Base-by-base conservation (phyloP, 345 rosid genomes). In the Balakata baccata region DNA sequence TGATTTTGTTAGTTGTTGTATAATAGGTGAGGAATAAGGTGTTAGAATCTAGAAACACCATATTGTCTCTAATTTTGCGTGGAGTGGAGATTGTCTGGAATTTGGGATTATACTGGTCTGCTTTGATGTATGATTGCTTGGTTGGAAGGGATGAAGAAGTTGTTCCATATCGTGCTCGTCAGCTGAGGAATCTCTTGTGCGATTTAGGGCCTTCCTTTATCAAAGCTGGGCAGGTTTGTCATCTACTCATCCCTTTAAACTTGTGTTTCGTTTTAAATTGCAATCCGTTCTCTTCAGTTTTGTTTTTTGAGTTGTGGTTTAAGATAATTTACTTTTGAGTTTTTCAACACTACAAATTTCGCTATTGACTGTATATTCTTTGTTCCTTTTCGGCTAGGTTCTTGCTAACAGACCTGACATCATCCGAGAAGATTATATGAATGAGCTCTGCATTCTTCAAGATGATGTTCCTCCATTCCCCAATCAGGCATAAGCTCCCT, bases 381-480 rank as follows among this genome's bases (percentile, higher is more conserved):
- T n/a, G 22, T 60, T 20, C 75, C 68, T 67, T 59, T 69, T 59
- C 22, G 20, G 34, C 72, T 18, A 93, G 98, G 93, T 94, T 75
- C 91, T 94, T 72, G 98, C 98, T 47, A 94, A 87, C 81, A 86
- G 98, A 75, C 97, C 98, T 60, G 98, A 94, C 81, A 94, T 94
- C 39, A 83, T 94, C 61, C 87, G 98, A 76, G 97, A 94, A 82
- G 98, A 94, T 81, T 94, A 94, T 81, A 94, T 94, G 97, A 92
- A 86, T 72, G 98, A 94, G 81, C 96, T 94, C 67, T 94, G 98
- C 83, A 90, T 92, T 74, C 97, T 94, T 74, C 98, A 94, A 81
- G 98, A 94, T 60, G 98, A 94, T 72, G 98, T 92, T 64, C 98
- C 98, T 71, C 78, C 98, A 47, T 92, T 94, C 76, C 97, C 97